A percentile compares a stretch with the other conserved stretches of the same genome.
Conservation (phyloP, 495 filamentous ascomycete genomes). For the Pyronema omphalodes region DNA sequence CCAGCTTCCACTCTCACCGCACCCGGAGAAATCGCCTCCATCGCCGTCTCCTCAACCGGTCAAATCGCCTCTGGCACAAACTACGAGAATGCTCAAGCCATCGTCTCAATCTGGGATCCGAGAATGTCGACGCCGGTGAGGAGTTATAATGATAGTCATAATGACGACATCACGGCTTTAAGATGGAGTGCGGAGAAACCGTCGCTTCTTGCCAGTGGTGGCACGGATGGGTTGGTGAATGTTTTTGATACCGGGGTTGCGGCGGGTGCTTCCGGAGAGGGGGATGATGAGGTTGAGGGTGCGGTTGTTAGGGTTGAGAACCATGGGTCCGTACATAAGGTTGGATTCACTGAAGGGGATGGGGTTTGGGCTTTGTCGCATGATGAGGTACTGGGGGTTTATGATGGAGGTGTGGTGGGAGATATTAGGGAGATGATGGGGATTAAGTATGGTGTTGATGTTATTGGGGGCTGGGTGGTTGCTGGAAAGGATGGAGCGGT, state of each 20-base stretch:
- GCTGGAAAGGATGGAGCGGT: conserved; percentile 37
- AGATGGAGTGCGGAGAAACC: conserved; percentile 49
- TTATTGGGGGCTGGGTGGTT: conserved; percentile 41
- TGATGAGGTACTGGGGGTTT: conserved; percentile 17
- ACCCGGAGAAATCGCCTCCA: conserved; percentile 34
- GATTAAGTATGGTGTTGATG: conserved; percentile 69
- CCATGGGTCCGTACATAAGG: conserved; percentile 69
- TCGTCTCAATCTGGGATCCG: conserved; percentile 54
- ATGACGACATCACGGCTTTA: conserved; percentile 77
- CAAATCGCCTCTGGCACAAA: conserved; percentile 62
- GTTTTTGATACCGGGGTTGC: conserved; percentile 40
- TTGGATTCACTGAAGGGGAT: conserved; percentile 43
- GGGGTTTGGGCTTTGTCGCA: conserved; percentile 31
- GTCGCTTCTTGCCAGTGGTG: conserved; percentile 58
- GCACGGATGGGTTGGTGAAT: conserved; percentile 82
- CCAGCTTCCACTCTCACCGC: conserved; percentile 30
- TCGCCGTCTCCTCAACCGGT: conserved; percentile 36
- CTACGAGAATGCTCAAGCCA: conserved; percentile 49
- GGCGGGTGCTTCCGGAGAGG: conserved; percentile 29
- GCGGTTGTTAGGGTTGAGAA: conserved; percentile 75
- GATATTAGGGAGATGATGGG: conserved; percentile 52
- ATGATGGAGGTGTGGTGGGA: conserved; percentile 32
- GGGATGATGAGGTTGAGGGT: conserved; percentile 64
- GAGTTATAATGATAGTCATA: conserved; percentile 73
- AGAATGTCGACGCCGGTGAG: conserved; percentile 23